phyloP scores from a whole-genome alignment of 768 basidiomycete species.

The Epithele typhae region DNA sequence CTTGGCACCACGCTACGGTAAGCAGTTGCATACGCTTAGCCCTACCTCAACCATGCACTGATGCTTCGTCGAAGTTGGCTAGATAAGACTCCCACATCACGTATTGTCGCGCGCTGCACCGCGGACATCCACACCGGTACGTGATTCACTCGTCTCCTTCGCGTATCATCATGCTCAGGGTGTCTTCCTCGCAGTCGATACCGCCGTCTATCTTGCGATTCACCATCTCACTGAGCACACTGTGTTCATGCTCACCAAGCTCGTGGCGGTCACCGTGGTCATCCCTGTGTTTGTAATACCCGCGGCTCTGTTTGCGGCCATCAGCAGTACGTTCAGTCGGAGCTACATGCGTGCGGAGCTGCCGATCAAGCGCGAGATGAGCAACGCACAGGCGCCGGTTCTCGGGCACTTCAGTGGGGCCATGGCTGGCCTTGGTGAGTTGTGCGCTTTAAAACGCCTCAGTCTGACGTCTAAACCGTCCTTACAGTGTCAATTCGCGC shows the following conservation, averaged over 20 bases:
- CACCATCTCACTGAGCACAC: slow-evolving; percentile 26
- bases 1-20: slow-evolving; percentile 54
- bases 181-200: slow-evolving; percentile 28
- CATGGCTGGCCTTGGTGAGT: slow-evolving; percentile 41
- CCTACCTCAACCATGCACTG: too few species aligned
- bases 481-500: slow-evolving; percentile 45
- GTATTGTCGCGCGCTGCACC: slow-evolving; percentile 63
- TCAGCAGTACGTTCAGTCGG: slow-evolving; percentile 42
- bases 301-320: slow-evolving; percentile 28
- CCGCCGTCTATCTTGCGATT: slow-evolving; percentile 25
- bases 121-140: slow-evolving; percentile 49
- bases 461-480: background rate
- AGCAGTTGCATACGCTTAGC: too few species aligned
- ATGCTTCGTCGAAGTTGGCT: too few species aligned
- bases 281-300: slow-evolving; percentile 38
- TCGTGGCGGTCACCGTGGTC: slow-evolving; percentile 33
- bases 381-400: slow-evolving; percentile 44
- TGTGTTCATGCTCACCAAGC: slow-evolving; percentile 31
- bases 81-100: slow-evolving; percentile 45
- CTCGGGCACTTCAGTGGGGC: slow-evolving; percentile 51
- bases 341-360: slow-evolving; percentile 55
- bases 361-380: slow-evolving; percentile 53
- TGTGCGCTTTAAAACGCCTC: too few species aligned
- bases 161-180: background rate
- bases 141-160: too few species aligned